Base-by-base conservation (phyloP, 1,139 yeast genomes). In the Magnusiomyces magnusii region DNA sequence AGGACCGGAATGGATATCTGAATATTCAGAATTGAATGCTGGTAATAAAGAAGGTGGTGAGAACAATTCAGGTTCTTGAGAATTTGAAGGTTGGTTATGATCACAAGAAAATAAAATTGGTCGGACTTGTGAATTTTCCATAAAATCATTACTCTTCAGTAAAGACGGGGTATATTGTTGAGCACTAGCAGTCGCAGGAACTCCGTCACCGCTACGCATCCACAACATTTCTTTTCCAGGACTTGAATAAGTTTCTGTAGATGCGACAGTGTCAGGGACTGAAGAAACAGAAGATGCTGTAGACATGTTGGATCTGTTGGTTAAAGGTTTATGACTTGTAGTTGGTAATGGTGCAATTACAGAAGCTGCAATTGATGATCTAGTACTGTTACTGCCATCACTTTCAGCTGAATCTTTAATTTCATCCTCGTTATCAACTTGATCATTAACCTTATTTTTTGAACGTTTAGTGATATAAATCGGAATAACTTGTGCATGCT, bases 151-250 rank as follows among this genome's bases (percentile, higher is more conserved):
- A 24, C 31, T 36, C 31, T 55, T 59, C 34, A 57, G 31, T 24
- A 55, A 56, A 10, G 52, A 34, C 2, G 44, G 44, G 1, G 23
- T 17, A 44, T 23, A 21, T 13, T 49, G 7, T n/a, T 39, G 7
- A 10, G 44, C 10, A 39, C 19, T n/a, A 5, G 44, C 44, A 17
- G 44, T 39, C 10, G 44, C 44, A 10, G 44, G 44, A 39, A 10
- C 36, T 31, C 36, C 44, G 17, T 10, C 7, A 19, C 53, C 34
- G 17, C 58, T 56, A 15, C 55, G 42, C 56, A 63, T 57, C 66
- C 66, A 63, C 0, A 54, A 51, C 9, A 63, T 55, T 47, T 63
- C 66, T 15, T 51, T 55, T n/a, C 62, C 66, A 10, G 67, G 66
- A 39, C 41, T 31, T n/a, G 53, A 50, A 31, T 21, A 50, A 34